Evolutionary conservation across 257 asterid species (phyloP), one percentile per base, ranked within the genome.

Genomic region (Orobanche coerulescens): DNA sequence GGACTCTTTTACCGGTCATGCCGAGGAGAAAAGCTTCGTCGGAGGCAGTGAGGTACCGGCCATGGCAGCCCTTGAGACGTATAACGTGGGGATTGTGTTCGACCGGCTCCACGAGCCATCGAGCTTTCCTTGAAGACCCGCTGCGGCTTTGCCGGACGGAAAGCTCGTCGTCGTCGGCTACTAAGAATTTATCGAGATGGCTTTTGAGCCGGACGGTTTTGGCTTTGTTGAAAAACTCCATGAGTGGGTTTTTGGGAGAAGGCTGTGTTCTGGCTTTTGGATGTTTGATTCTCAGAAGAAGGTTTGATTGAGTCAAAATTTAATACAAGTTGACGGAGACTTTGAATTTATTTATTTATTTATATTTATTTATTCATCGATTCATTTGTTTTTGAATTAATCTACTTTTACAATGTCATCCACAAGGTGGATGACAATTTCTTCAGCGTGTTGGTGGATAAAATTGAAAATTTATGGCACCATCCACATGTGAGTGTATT

Each of bases 81-180:
- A 88, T 60, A 4, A 57, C 69, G 65, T 79, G 87, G 4, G 83
- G 82, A 4, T 84, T 78, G 1, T 71, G 74, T 1, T 26, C 68
- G 9, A 80, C 78, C 10, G 71, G 61, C 51, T 88, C 96, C 36
- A 88, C 84, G 7, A 30, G 57, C 96, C 96, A 88, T 25, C 83
- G 64, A 0, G 81, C 79, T 63, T 69, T 79, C 14, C 13, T 66
- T 0, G 79, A 52, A 0, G 69, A 48, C 18, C 76, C 82, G 34
- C 71, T 68, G 12, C 50, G 67, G 80, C 84, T 80, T 12, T 82
- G 88, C 0, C 86, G 70, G 39, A 76, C 73, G 44, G 71, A 57
- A 14, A 33, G 71, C 10, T 73, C 60, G 54, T 82, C 87, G 39
- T 82, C 87, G 33, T 80, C 84, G 30, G 86, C 90, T 3, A 71